Conservation (phyloP, 2,329 filamentous ascomycete genomes). For the Orbilia oligospora region DNA sequence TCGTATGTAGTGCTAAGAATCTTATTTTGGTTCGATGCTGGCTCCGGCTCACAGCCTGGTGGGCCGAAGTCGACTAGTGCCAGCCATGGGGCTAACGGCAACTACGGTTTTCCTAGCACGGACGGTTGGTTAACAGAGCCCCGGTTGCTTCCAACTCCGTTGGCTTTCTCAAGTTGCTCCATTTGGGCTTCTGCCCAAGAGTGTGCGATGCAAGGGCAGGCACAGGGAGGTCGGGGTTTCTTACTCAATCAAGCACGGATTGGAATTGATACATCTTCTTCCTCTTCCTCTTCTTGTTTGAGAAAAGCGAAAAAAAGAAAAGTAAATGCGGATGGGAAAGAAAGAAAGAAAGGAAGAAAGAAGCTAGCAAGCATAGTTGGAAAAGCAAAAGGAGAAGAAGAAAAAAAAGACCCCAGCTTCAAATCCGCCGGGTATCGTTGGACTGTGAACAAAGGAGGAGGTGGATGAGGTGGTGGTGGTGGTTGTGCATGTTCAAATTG, state of each 20-base stretch:
- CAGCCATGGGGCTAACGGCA: constrained; percentile 40
- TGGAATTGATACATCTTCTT: constrained; percentile 18
- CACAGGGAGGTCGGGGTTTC: constrained; percentile 55
- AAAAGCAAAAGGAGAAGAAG: constrained; percentile 24
- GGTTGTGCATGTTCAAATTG: constrained; percentile 42
- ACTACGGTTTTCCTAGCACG: constrained; percentile 57
- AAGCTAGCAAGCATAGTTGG: constrained; percentile 21
- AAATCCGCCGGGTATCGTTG: constrained; percentile 54
- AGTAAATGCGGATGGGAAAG: constrained; percentile 31
- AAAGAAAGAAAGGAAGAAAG: constrained; percentile 21
- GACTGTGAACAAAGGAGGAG: constrained; percentile 60
- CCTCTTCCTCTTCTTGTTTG: neutral
- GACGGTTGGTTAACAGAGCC: constrained; percentile 50
- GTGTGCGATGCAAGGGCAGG: constrained; percentile 55
- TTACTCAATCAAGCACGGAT: constrained; percentile 43
- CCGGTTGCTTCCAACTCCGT: constrained; percentile 43
- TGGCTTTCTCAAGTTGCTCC: constrained; percentile 52
- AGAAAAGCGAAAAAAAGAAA: neutral
- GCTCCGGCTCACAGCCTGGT: constrained; percentile 21
- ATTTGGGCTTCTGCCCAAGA: constrained; percentile 33
- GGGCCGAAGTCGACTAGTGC: constrained; percentile 24
- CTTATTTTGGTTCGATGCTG: constrained; percentile 10
- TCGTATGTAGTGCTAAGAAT: constrained; percentile 3
- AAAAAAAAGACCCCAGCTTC: constrained; percentile 42
- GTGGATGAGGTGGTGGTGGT: constrained; percentile 36